Evolutionary conservation across 257 asterid genomes (phyloP).

Genomic region (Jacaranda copaia): DNA sequence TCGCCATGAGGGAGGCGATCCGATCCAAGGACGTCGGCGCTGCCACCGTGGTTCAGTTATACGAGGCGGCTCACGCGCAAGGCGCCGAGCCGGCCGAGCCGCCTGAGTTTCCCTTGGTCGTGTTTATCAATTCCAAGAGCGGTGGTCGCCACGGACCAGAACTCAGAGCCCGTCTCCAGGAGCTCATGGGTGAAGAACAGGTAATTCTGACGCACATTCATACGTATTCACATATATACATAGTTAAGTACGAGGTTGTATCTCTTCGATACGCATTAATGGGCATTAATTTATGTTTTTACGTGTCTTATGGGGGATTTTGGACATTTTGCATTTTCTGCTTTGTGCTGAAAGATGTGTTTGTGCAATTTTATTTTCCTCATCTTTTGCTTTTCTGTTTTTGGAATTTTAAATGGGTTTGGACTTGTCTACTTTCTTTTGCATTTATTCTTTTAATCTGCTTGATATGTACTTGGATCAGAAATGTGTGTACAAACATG

Average conservation of each 20-base stretch:
- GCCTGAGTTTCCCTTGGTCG: slow-evolving; percentile 78
- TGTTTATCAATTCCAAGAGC: slow-evolving; percentile 83
- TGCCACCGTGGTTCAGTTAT: slow-evolving; percentile 44
- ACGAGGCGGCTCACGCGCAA: slow-evolving; percentile 50
- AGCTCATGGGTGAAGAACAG: slow-evolving; percentile 95
- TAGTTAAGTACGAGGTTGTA: background rate
- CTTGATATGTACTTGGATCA: background rate
- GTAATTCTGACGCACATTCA: slow-evolving; percentile 43
- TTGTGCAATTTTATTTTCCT: background rate
- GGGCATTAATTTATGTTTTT: slow-evolving; percentile 10
- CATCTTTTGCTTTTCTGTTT: background rate
- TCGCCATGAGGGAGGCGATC: slow-evolving; percentile 74
- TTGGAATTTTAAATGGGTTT: background rate
- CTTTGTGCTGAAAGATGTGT: background rate
- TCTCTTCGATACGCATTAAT: slow-evolving; percentile 6
- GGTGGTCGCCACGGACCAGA: slow-evolving; percentile 97
- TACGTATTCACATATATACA: background rate
- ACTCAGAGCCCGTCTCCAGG: slow-evolving; percentile 80
- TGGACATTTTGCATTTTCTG: background rate
- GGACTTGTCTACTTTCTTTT: slow-evolving; percentile 2
- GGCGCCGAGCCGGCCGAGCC: slow-evolving; percentile 42
- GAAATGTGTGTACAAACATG: background rate
- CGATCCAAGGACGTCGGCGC: slow-evolving; percentile 56
- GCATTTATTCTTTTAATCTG: background rate
- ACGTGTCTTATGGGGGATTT: slow-evolving; percentile 5